A percentile compares a stretch with the other conserved stretches of the same genome.
These are phyloP conservation scores for Quillaja saponaria DNA, from an alignment of 306 rosid genomes.

Conservation along the genomic window DNA sequence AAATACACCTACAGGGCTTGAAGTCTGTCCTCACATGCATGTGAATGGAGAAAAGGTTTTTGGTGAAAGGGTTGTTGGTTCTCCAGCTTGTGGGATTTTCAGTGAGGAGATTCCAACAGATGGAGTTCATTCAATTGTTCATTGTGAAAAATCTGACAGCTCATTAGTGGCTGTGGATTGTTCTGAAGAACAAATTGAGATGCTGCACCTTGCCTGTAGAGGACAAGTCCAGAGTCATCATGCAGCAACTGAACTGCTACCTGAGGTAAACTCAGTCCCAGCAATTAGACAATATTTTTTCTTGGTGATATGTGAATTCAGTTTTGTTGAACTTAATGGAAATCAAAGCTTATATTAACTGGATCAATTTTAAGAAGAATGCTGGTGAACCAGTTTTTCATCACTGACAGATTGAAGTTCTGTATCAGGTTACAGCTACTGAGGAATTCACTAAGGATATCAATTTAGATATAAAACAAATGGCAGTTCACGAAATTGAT, in stretches of 20 bases:
- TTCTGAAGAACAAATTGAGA: slow-evolving; percentile 27
- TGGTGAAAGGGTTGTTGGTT: slow-evolving; percentile 13
- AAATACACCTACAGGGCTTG: not conserved
- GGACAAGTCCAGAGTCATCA: slow-evolving; percentile 31
- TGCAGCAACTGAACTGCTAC: slow-evolving; percentile 29
- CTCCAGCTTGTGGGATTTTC: slow-evolving; percentile 27
- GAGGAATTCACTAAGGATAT: slow-evolving; percentile 30
- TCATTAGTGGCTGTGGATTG: slow-evolving; percentile 30
- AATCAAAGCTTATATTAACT: too few relatives aligned
- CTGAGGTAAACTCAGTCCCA: slow-evolving; percentile 36
- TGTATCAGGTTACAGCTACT: slow-evolving; percentile 35
- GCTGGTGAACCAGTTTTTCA: too few relatives aligned
- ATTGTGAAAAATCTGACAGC: slow-evolving; percentile 43
- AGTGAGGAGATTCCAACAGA: slow-evolving; percentile 24
- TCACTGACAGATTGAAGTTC: slow-evolving; percentile 22
- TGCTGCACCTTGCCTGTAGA: slow-evolving; percentile 25
- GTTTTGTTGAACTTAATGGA: too few relatives aligned
- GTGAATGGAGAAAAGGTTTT: slow-evolving; percentile 37
- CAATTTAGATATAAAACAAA: slow-evolving; percentile 35
- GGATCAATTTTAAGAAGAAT: too few relatives aligned
- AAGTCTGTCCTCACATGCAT: slow-evolving; percentile 24
- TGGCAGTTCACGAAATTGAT: slow-evolving; percentile 39
- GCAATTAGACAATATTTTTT: not conserved
- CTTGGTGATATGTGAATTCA: too few relatives aligned
- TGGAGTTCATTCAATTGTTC: slow-evolving; percentile 28